Base-by-base conservation (phyloP, 371 early-diverging fungal genomes). In the Actinomucor elegans region DNA sequence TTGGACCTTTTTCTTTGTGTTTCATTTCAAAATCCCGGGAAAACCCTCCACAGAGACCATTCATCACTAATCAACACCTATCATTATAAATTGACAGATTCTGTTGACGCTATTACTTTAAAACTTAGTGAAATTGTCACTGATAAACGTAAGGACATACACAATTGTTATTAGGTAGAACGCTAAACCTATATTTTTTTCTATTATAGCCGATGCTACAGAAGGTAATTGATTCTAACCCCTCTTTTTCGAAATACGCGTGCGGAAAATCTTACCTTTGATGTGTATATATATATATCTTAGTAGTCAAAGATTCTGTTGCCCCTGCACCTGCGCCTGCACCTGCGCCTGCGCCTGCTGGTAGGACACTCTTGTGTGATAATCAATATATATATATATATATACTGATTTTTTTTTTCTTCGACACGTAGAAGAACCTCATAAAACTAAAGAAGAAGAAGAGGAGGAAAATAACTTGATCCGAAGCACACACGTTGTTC, bases 401-500 rank as follows among this genome's bases (percentile, higher is more conserved):
- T n/a, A n/a, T n/a, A n/a, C n/a, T n/a, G n/a, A n/a, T n/a, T n/a
- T n/a, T n/a, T n/a, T n/a, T n/a, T n/a, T n/a, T n/a, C n/a, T n/a
- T n/a, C n/a, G n/a, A n/a, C n/a, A n/a, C n/a, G n/a, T n/a, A n/a
- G n/a, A n/a, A n/a, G n/a, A 15, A 14, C n/a, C 35, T 38, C 44
- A n/a, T n/a, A n/a, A n/a, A 17, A 34, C 38, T 4, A 15, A 33
- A 17, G 18, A 11, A 20, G 33, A 43, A 10, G 45, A 36, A 35
- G 37, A 42, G 12, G 45, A 52, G n/a, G 32, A 40, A 2, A 35
- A 31, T 1, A 68, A 72, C 32, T 61, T 88, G 37, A 75, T 83
- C 33, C 64, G 79, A 37, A 79, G 79, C 15, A 83, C 82, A 28
- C 76, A 88, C 53, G 84, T 81, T 40, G 92, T 94, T 12, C 86